Percentiles rank a stretch among this genome's conserved stretches.
These are phyloP conservation scores for Boletus vinaceobasis DNA, from an alignment of 768 basidiomycete genomes.

Conservation along the genomic window DNA sequence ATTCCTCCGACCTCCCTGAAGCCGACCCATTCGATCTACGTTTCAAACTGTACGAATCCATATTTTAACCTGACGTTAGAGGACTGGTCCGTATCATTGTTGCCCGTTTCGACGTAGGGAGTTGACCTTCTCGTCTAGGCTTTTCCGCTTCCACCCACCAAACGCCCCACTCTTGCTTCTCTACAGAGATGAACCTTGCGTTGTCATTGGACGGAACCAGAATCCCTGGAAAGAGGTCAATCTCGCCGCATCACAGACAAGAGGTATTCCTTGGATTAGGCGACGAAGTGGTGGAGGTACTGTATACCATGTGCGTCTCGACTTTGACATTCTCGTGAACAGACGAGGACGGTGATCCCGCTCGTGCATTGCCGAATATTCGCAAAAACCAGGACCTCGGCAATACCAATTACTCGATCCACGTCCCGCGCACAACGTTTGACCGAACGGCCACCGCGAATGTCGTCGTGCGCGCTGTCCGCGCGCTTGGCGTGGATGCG, in stretches of 20 bases:
- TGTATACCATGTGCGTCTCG: slow-evolving; percentile 81
- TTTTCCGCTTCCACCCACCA: slow-evolving; percentile 74
- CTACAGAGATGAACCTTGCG: slow-evolving; percentile 85
- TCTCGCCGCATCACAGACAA: slow-evolving; percentile 48
- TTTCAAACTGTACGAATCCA: slow-evolving; percentile 77
- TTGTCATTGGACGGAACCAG: slow-evolving; percentile 94
- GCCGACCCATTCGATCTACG: slow-evolving; percentile 54
- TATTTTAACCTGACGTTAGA: slow-evolving; percentile 90
- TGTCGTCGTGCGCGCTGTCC: slow-evolving; percentile 74
- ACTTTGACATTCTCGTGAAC: neutral
- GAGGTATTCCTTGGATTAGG: slow-evolving; percentile 72
- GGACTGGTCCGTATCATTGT: slow-evolving; percentile 62
- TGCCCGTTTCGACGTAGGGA: slow-evolving; percentile 25
- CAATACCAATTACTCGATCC: slow-evolving; percentile 96
- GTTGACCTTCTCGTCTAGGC: slow-evolving; percentile 41
- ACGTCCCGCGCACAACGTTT: slow-evolving; percentile 78
- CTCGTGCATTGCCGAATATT: neutral
- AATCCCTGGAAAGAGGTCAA: slow-evolving; percentile 99
- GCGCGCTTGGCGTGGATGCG: slow-evolving; percentile 71
- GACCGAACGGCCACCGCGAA: slow-evolving; percentile 75
- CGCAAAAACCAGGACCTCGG: slow-evolving; percentile 74
- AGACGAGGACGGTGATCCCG: neutral
- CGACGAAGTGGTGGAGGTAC: slow-evolving; percentile 92
- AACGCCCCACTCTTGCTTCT: slow-evolving; percentile 74
- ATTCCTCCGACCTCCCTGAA: slow-evolving; percentile 21